phyloP scores from a whole-genome alignment of 2,329 filamentous ascomycete species.

The Lecanicillium sp. region DNA sequence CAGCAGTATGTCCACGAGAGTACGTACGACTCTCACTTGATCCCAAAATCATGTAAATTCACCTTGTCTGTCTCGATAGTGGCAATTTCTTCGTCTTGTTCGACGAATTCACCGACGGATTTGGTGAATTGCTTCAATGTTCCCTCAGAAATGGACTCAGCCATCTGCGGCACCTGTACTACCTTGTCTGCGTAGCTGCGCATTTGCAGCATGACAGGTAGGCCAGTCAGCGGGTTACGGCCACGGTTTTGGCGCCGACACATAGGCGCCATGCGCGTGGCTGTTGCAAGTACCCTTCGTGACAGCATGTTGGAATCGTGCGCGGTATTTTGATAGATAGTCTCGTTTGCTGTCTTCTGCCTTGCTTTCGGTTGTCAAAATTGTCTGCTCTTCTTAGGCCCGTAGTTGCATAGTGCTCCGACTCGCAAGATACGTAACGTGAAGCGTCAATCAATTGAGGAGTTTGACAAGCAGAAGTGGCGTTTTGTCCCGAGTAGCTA shows the following conservation, averaged over 20 bases:
- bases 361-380: too few relatives aligned
- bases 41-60: too few relatives aligned
- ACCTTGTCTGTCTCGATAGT: slow-evolving; percentile 99
- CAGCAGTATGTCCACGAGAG: slow-evolving; percentile 6
- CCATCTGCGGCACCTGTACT: slow-evolving; percentile 96
- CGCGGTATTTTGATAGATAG: too few relatives aligned
- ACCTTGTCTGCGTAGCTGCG: slow-evolving; percentile 68
- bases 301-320: slow-evolving; percentile 34
- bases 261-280: slow-evolving; percentile 36
- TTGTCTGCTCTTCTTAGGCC: too few relatives aligned
- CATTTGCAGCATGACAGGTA: slow-evolving; percentile 48
- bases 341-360: too few relatives aligned
- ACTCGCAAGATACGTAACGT: too few relatives aligned
- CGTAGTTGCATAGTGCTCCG: too few relatives aligned
- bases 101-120: slow-evolving; percentile 84
- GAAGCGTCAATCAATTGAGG: too few relatives aligned
- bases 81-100: slow-evolving; percentile 94
- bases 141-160: slow-evolving; percentile 95
- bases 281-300: slow-evolving; percentile 30
- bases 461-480: too few relatives aligned
- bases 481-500: too few relatives aligned
- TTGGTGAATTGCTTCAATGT: slow-evolving; percentile 95
- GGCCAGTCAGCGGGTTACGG: slow-evolving; percentile 25
- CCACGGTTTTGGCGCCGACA: slow-evolving; percentile 24
- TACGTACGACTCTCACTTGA: too few relatives aligned